Conservation (phyloP, 139 green algal species). For the Chlamydomonas sphaeroides region DNA sequence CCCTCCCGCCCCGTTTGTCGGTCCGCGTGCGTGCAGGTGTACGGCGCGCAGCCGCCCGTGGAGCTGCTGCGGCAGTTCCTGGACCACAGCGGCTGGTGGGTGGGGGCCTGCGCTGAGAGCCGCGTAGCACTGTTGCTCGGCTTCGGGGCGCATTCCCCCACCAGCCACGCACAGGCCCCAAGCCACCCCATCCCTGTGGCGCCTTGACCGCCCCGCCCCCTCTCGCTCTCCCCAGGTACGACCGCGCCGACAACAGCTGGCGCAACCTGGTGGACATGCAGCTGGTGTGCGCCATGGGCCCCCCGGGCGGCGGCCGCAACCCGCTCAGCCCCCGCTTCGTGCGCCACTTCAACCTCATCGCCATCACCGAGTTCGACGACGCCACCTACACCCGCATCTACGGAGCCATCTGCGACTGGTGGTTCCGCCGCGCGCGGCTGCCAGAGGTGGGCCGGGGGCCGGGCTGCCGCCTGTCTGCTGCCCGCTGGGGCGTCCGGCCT, state of each 20-base stretch:
- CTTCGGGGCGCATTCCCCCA: no score
- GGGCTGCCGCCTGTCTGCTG: no score
- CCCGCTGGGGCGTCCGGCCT: no score
- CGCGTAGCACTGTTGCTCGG: no score
- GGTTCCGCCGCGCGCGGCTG: constrained; percentile 49
- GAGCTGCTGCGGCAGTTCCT: constrained; percentile 85
- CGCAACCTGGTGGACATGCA: constrained; percentile 78
- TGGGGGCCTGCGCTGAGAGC: no score
- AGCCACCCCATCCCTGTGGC: no score
- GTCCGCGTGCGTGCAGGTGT: no score
- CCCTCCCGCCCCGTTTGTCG: no score
- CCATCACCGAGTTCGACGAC: constrained; percentile 75
- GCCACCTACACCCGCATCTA: constrained; percentile 73
- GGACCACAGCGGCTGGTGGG: constrained; percentile 70
- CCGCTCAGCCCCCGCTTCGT: constrained; percentile 72
- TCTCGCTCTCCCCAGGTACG: constrained; percentile 60
- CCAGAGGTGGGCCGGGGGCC: constrained; percentile 38
- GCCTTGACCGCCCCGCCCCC: neutral
- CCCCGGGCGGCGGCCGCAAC: constrained; percentile 76
- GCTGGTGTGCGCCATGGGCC: constrained; percentile 78
- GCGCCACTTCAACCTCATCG: constrained; percentile 71
- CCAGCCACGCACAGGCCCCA: no score
- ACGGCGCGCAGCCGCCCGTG: constrained; percentile 81
- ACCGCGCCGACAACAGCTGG: constrained; percentile 78
- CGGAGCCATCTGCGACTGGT: constrained; percentile 72